Evolutionary conservation across 2,329 filamentous ascomycete species (phyloP).

Genomic region (Colletotrichum eleusines): DNA sequence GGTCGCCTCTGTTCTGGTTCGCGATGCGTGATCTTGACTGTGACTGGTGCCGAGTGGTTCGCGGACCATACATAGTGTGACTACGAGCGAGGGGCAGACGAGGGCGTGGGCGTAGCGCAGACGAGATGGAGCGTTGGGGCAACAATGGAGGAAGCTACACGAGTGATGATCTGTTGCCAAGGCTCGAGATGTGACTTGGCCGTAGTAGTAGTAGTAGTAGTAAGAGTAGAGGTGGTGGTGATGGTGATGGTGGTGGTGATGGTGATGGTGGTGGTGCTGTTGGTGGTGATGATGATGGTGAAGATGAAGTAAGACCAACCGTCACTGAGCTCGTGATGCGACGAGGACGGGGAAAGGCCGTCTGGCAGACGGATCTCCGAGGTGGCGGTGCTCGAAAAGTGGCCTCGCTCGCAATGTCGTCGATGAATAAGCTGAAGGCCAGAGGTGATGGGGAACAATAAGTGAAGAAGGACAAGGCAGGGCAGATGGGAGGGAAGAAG

Average conservation of each 20-base stretch:
- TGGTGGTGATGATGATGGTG: neutral
- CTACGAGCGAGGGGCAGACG: conserved; percentile 18
- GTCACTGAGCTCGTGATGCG: conserved; percentile 9
- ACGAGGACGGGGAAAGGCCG: conserved; percentile 8
- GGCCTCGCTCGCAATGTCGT: neutral
- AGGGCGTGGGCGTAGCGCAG: conserved; percentile 28
- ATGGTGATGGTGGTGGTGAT: neutral
- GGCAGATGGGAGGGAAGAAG: conserved; percentile 18
- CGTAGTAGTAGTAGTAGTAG: neutral
- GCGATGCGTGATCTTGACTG: conserved; percentile 33
- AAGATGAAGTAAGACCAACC: neutral
- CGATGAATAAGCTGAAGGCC: conserved; percentile 26
- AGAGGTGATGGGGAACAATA: conserved; percentile 10
- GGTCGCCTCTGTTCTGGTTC: conserved; percentile 35
- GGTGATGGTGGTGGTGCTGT: neutral
- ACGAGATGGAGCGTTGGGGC: conserved; percentile 24
- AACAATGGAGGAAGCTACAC: conserved; percentile 16
- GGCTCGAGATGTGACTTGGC: neutral
- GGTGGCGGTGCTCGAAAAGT: neutral
- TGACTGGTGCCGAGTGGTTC: conserved; percentile 41
- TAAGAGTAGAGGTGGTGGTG: neutral
- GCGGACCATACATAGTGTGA: conserved; percentile 39
- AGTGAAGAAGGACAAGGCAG: conserved; percentile 15
- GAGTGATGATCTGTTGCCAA: conserved; percentile 1
- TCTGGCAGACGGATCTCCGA: conserved; percentile 4